Evolutionary conservation across 192 early-diverging fungal genomes (phyloP).

Genomic region (Coemansia aciculifera): DNA sequence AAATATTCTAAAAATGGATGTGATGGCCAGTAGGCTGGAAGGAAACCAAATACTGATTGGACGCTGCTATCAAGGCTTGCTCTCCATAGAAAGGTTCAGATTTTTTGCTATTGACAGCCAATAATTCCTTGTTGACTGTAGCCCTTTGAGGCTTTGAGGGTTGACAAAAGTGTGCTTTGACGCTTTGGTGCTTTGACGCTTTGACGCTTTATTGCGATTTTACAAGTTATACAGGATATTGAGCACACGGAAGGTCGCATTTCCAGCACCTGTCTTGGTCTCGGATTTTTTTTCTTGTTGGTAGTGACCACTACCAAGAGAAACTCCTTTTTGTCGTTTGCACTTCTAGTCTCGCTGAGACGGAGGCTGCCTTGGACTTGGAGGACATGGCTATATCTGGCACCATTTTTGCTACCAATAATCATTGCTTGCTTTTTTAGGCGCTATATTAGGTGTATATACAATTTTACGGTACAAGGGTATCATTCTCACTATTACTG

Average conservation of each 20-base stretch:
- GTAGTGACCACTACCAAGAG: slow-evolving; percentile 37
- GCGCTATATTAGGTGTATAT: not conserved
- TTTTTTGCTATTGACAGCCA: no score
- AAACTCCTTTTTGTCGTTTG: slow-evolving; percentile 43
- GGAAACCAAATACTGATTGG: no score
- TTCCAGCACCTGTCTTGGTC: slow-evolving; percentile 19
- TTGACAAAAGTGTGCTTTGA: no score
- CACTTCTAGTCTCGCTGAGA: slow-evolving; percentile 20
- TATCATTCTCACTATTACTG: not conserved
- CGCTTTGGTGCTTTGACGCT: no score
- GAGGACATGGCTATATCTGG: not conserved
- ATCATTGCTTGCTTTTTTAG: not conserved
- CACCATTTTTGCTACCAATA: not conserved
- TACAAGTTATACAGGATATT: slow-evolving; percentile 42
- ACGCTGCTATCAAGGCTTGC: no score
- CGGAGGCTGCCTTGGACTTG: not conserved
- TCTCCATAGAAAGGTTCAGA: no score
- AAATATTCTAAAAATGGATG: no score
- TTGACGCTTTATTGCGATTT: not conserved
- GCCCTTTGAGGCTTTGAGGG: no score
- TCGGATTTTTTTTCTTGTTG: slow-evolving; percentile 39
- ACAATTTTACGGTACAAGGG: not conserved
- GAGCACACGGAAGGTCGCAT: slow-evolving; percentile 22
- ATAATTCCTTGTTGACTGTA: no score
- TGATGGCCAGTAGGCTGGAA: no score